These are phyloP conservation scores for Crucibulum laeve DNA, from an alignment of 768 basidiomycete genomes.

Conservation along the genomic window DNA sequence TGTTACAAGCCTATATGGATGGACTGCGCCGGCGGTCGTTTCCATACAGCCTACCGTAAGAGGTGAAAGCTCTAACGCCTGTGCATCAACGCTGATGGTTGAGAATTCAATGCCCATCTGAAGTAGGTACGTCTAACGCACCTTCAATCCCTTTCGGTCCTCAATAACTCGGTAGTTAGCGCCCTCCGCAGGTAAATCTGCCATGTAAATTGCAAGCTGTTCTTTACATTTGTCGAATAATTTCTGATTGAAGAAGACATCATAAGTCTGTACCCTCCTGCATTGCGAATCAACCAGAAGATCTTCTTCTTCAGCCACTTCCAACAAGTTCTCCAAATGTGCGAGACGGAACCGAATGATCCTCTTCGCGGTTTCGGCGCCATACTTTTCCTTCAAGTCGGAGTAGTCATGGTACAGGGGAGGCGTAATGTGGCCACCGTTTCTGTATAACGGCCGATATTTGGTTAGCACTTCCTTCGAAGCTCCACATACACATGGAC, in stretches of 20 bases:
- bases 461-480: background rate
- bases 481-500: background rate
- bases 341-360: slow-evolving; percentile 60
- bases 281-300: slow-evolving; percentile 51
- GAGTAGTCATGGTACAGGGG: slow-evolving; percentile 56
- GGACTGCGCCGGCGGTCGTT: slow-evolving; percentile 55
- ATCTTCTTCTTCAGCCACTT: slow-evolving; percentile 48
- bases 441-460: slow-evolving; percentile 30
- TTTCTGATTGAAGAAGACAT: slow-evolving; percentile 44
- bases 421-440: slow-evolving; percentile 68
- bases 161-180: slow-evolving; percentile 26
- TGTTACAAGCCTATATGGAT: slow-evolving; percentile 69
- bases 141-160: slow-evolving; percentile 21
- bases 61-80: slow-evolving; percentile 48
- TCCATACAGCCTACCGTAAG: slow-evolving; percentile 45
- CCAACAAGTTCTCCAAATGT: slow-evolving; percentile 46
- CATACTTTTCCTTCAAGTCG: slow-evolving; percentile 39
- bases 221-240: slow-evolving; percentile 39
- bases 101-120: background rate
- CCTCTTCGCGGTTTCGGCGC: slow-evolving; percentile 39
- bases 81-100: background rate
- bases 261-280: slow-evolving; percentile 52
- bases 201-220: slow-evolving; percentile 37
- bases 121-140: slow-evolving; percentile 8
- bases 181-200: slow-evolving; percentile 49